Percentiles rank a stretch among this genome's conserved stretches.
These are phyloP conservation scores for Aspergillus proliferans DNA, from an alignment of 2,329 filamentous ascomycete genomes.

Conservation along the genomic window DNA sequence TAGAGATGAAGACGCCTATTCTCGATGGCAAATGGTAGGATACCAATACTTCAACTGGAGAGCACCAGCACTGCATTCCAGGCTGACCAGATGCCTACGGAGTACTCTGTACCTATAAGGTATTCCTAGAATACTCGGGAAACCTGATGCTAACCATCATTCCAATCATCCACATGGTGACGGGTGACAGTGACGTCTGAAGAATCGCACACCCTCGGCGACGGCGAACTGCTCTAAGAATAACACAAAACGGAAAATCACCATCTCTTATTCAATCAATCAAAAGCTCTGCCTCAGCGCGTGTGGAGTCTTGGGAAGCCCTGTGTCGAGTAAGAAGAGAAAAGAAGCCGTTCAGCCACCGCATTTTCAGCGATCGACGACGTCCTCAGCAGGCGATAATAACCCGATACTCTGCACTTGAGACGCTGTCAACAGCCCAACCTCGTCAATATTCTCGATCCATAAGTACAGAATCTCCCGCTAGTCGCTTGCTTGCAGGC, in stretches of 20 bases:
- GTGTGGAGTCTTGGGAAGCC: constrained; percentile 2
- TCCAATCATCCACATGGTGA: neutral
- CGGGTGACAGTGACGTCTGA: neutral
- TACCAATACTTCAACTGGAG: neutral
- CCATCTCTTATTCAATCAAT: constrained; percentile 1
- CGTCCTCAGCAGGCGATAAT: neutral
- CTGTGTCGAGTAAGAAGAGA: constrained; percentile 13
- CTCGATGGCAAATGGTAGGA: neutral
- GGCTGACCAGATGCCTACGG: neutral
- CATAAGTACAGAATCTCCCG: constrained; percentile 1
- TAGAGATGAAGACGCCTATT: neutral
- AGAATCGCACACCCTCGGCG: neutral
- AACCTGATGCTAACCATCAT: neutral
- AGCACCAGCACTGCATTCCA: neutral
- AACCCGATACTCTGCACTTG: neutral
- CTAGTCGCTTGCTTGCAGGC: constrained; percentile 1
- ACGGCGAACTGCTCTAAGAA: constrained; percentile 8
- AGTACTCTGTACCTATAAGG: neutral
- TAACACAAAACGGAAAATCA: constrained; percentile 1
- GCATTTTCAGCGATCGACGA: constrained; percentile 18
- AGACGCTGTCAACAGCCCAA: constrained; percentile 8
- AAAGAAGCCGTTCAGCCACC: constrained; percentile 27
- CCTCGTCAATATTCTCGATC: constrained; percentile 13
- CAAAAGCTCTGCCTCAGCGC: constrained; percentile 3
- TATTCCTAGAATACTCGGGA: neutral